A percentile compares a stretch with the other conserved stretches of the same genome.
Evolutionary conservation across 345 rosid species (phyloP).

Genomic region (Viola odorata): DNA sequence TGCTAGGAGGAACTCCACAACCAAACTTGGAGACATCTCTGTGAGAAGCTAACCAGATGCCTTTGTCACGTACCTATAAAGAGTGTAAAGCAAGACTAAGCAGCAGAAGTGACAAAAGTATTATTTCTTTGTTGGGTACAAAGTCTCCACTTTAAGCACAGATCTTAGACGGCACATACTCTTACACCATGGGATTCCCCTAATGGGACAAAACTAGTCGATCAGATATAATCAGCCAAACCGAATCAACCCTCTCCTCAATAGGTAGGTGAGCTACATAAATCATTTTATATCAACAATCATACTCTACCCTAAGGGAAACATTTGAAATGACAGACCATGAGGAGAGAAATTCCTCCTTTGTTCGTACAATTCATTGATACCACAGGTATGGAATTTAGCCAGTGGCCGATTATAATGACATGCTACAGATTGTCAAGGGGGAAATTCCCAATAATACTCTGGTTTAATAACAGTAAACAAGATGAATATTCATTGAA

Average conservation of each 20-base stretch:
- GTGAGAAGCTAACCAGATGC: slow-evolving; percentile 65
- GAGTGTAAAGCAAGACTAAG: neutral
- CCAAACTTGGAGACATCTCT: slow-evolving; percentile 49
- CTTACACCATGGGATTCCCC: neutral
- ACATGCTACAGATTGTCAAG: too few relatives aligned
- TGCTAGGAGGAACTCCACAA: slow-evolving; percentile 53
- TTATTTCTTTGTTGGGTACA: too few relatives aligned
- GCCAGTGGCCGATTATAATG: too few relatives aligned
- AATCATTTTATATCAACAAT: neutral
- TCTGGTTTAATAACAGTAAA: neutral
- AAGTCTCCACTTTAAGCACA: neutral
- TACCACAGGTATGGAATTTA: too few relatives aligned
- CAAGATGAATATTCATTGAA: neutral
- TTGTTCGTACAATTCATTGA: too few relatives aligned
- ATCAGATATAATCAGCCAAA: neutral
- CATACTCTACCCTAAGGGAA: too few relatives aligned
- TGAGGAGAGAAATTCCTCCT: too few relatives aligned
- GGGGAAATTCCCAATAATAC: too few relatives aligned
- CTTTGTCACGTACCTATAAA: slow-evolving; percentile 63
- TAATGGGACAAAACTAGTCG: neutral
- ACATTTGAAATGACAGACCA: too few relatives aligned
- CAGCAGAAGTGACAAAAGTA: neutral
- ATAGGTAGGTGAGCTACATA: neutral
- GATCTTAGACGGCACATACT: neutral
- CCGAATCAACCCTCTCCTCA: neutral